Conservation (phyloP, 83 land plant genomes). For the Larix sibirica region DNA sequence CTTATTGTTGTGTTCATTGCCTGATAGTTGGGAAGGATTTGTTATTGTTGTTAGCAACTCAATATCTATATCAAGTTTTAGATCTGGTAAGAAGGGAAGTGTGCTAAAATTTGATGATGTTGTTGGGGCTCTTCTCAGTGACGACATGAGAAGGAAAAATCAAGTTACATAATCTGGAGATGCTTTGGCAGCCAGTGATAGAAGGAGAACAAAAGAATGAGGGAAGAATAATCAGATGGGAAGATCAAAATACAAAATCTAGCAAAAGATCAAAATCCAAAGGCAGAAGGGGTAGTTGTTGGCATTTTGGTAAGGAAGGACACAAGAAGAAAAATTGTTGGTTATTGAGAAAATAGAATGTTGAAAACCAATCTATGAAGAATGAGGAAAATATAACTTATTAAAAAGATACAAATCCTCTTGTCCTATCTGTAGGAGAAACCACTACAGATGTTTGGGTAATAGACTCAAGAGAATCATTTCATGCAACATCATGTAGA, state of each 20-base stretch:
- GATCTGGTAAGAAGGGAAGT: no score
- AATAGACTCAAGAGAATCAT: no score
- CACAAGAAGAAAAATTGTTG: background rate
- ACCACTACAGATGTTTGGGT: no score
- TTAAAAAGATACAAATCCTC: no score
- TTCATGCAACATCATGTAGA: no score
- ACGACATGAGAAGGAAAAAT: background rate
- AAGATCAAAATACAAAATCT: background rate
- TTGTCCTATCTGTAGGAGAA: no score
- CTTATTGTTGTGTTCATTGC: background rate
- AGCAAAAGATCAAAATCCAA: background rate
- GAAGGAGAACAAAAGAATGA: background rate
- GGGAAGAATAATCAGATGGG: background rate
- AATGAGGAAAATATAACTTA: no score
- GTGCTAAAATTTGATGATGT: no score
- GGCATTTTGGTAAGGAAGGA: background rate
- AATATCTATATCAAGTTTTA: no score
- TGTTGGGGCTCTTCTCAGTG: background rate
- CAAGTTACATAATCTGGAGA: background rate
- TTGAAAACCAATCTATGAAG: background rate
- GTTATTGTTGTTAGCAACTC: no score
- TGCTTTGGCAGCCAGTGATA: background rate
- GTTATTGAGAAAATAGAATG: background rate
- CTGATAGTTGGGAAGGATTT: no score
- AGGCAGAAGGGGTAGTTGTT: background rate